phyloP scores from a whole-genome alignment of 257 asterid species.

The Gynochthodes officinalis region DNA sequence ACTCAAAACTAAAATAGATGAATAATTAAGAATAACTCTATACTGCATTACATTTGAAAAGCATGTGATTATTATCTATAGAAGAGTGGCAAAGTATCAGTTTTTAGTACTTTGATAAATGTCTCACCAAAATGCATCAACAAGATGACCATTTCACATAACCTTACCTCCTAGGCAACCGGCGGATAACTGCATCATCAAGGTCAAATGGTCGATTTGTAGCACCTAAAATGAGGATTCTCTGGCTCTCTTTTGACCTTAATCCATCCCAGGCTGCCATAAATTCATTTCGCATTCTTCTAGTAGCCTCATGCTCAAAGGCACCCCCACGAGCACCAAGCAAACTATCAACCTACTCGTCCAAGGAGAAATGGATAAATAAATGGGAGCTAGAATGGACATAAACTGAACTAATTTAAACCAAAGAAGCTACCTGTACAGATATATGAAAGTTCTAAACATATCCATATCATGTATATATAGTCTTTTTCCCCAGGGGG shows the following conservation, averaged over 20 bases:
- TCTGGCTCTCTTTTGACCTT: conserved; percentile 92
- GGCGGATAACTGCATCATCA: conserved; percentile 99
- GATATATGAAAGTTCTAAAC: too few relatives aligned
- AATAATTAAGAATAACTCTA: neutral
- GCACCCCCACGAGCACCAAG: conserved; percentile 99
- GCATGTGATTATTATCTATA: neutral
- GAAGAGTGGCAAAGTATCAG: neutral
- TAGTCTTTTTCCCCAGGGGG: too few relatives aligned
- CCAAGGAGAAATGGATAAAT: conserved; percentile 19
- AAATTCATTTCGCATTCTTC: conserved; percentile 97
- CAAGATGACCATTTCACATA: conserved; percentile 3
- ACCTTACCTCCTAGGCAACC: conserved; percentile 85
- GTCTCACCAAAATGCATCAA: neutral
- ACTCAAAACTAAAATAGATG: neutral
- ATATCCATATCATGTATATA: too few relatives aligned
- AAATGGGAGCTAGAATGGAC: neutral
- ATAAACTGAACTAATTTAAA: neutral
- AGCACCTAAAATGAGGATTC: conserved; percentile 96
- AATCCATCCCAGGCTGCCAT: conserved; percentile 99
- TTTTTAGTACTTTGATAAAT: neutral
- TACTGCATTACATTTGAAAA: neutral
- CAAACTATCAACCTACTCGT: conserved; percentile 88
- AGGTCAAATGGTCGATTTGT: conserved; percentile 98
- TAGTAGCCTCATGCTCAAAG: conserved; percentile 96
- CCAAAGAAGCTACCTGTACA: neutral